These are phyloP conservation scores for Kwoniella europaea DNA, from an alignment of 768 basidiomycete species.

Conservation along the genomic window DNA sequence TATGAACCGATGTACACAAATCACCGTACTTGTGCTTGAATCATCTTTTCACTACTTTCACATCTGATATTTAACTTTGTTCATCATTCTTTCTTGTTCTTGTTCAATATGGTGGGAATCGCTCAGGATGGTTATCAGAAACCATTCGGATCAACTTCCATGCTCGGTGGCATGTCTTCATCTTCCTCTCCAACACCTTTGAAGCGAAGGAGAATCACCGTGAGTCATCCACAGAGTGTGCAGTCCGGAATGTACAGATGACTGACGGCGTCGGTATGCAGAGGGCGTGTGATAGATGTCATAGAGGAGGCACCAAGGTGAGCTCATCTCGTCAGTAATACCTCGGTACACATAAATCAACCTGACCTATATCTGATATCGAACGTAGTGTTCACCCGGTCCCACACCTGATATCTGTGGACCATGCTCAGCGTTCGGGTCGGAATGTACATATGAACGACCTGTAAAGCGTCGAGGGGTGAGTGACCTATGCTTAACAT, in stretches of 20 bases:
- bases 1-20: too few relatives aligned
- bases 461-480: slow-evolving; percentile 49
- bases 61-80: too few relatives aligned
- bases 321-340: not conserved
- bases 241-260: too few relatives aligned
- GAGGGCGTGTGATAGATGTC: slow-evolving; percentile 48
- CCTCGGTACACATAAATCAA: not conserved
- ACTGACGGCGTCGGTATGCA: slow-evolving; percentile 24
- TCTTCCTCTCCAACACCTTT: not conserved
- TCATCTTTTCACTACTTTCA: too few relatives aligned
- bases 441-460: slow-evolving; percentile 38
- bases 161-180: too few relatives aligned
- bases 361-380: not conserved
- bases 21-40: too few relatives aligned
- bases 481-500: too few relatives aligned
- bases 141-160: not conserved
- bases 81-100: too few relatives aligned
- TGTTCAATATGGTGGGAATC: not conserved
- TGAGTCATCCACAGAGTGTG: too few relatives aligned
- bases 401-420: slow-evolving; percentile 21
- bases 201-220: slow-evolving; percentile 40
- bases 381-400: slow-evolving; percentile 34
- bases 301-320: slow-evolving; percentile 45
- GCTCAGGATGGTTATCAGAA: not conserved
- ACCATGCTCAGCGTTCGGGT: slow-evolving; percentile 37